A percentile compares a stretch with the other conserved stretches of the same genome.
These are phyloP conservation scores for Taxillus chinensis DNA, from an alignment of 164 flowering plant genomes.

Conservation along the genomic window DNA sequence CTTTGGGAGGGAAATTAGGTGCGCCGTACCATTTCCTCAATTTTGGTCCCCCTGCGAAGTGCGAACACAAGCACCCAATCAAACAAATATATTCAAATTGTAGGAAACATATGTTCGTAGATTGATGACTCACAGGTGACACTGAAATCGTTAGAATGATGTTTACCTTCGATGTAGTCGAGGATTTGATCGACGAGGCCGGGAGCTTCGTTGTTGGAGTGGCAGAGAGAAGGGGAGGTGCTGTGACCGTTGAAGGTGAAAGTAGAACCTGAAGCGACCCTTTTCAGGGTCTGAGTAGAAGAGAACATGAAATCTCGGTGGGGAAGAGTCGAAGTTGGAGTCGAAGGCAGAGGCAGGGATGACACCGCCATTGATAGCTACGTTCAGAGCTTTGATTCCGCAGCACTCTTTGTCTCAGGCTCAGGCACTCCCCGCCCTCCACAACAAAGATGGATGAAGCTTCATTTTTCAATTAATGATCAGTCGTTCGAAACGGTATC, in stretches of 20 bases:
- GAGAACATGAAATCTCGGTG: neutral
- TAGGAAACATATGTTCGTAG: too few species aligned
- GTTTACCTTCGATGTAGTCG: conserved; percentile 83
- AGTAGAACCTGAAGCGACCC: neutral
- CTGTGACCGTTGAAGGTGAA: conserved; percentile 7
- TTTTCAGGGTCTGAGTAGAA: conserved; percentile 9
- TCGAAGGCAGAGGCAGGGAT: conserved; percentile 2
- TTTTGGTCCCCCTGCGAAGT: conserved; percentile 76
- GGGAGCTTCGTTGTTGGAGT: conserved; percentile 55
- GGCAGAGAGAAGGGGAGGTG: conserved; percentile 25
- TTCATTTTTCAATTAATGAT: too few species aligned
- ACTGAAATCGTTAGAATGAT: neutral
- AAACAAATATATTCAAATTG: too few species aligned
- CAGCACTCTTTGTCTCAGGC: neutral
- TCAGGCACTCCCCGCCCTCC: conserved; percentile 14
- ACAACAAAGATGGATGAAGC: neutral
- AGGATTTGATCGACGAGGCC: conserved; percentile 77
- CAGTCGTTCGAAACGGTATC: too few species aligned
- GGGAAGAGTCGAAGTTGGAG: conserved; percentile 7
- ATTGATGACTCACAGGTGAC: too few species aligned
- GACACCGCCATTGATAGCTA: conserved; percentile 18
- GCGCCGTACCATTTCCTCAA: conserved; percentile 97
- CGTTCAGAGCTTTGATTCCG: neutral
- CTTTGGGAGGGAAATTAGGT: conserved; percentile 62
- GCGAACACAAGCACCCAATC: too few species aligned